Conservation (phyloP, 2,329 filamentous ascomycete genomes). For the Fusarium robinianum region DNA sequence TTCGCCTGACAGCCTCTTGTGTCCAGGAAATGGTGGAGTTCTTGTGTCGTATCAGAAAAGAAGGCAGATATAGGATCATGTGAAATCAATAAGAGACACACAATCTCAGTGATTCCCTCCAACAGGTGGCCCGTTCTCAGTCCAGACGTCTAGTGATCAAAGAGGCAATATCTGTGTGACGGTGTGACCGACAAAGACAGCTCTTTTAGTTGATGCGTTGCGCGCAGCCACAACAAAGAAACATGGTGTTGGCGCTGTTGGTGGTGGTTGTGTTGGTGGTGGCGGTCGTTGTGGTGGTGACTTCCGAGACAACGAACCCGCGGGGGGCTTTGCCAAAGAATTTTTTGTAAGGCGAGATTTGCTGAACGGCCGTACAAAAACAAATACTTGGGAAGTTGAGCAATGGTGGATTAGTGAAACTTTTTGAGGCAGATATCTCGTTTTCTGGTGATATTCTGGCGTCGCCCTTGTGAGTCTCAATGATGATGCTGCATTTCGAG, state of each 20-base stretch:
- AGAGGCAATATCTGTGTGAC: conserved; percentile 10
- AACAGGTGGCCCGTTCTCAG: conserved; percentile 10
- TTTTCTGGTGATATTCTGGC: conserved; percentile 25
- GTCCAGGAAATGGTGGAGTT: conserved; percentile 1
- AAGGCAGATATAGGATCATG: conserved; percentile 31
- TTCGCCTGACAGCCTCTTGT: conserved; percentile 4
- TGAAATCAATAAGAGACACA: conserved; percentile 12
- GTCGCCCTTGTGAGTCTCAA: conserved; percentile 35
- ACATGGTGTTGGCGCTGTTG: conserved; percentile 32
- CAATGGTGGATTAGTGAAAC: conserved; percentile 1
- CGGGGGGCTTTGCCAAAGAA: conserved; percentile 7
- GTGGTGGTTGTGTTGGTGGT: conserved; percentile 24
- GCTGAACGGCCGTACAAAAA: too few relatives aligned
- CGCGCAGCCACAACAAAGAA: conserved; percentile 33
- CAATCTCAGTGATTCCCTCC: conserved; percentile 6
- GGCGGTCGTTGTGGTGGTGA: conserved; percentile 15
- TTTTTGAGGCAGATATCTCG: conserved; percentile 3
- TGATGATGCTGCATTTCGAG: conserved; percentile 28
- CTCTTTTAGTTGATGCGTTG: conserved; percentile 23
- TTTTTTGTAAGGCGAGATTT: too few relatives aligned
- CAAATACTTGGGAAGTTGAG: not conserved
- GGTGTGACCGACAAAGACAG: conserved; percentile 28
- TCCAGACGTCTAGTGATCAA: conserved; percentile 12
- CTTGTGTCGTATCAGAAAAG: conserved; percentile 26
- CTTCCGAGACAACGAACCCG: conserved; percentile 3